phyloP scores from a whole-genome alignment of 1,139 yeast species.

The Geotrichum cucujoidarum region DNA sequence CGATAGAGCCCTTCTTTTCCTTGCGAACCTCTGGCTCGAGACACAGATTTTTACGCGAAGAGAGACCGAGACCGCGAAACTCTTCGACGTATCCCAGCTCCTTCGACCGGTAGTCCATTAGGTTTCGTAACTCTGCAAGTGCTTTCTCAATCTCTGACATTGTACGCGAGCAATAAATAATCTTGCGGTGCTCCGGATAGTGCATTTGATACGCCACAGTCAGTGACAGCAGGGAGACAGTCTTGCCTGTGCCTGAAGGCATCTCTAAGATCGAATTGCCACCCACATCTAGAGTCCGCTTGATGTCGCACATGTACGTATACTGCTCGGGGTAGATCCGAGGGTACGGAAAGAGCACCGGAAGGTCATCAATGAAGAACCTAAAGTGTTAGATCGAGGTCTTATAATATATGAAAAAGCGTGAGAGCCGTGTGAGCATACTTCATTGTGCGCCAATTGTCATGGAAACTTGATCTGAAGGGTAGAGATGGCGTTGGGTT shows the following conservation, averaged over 20 bases:
- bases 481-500: neutral
- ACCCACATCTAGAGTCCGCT: slow-evolving; percentile 88
- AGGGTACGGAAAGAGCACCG: slow-evolving; percentile 95
- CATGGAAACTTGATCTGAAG: neutral
- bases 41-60: slow-evolving; percentile 91
- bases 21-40: slow-evolving; percentile 82
- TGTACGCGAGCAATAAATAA: slow-evolving; percentile 96
- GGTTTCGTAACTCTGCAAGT: slow-evolving; percentile 78
- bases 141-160: slow-evolving; percentile 99
- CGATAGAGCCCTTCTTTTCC: slow-evolving; percentile 88
- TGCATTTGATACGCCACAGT: slow-evolving; percentile 95
- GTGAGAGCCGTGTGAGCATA: neutral
- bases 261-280: slow-evolving; percentile 96
- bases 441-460: slow-evolving; percentile 1
- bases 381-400: too few species aligned
- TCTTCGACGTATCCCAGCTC: slow-evolving; percentile 78
- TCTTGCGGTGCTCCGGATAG: slow-evolving; percentile 90
- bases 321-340: slow-evolving; percentile 96
- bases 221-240: slow-evolving; percentile 81
- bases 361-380: slow-evolving; percentile 84
- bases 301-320: slow-evolving; percentile 94
- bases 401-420: neutral
- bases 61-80: slow-evolving; percentile 87
- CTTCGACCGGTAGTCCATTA: slow-evolving; percentile 79
- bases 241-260: slow-evolving; percentile 99